These are phyloP conservation scores for Olyra latifolia DNA, from an alignment of 176 grass and related monocot species.

Conservation along the genomic window DNA sequence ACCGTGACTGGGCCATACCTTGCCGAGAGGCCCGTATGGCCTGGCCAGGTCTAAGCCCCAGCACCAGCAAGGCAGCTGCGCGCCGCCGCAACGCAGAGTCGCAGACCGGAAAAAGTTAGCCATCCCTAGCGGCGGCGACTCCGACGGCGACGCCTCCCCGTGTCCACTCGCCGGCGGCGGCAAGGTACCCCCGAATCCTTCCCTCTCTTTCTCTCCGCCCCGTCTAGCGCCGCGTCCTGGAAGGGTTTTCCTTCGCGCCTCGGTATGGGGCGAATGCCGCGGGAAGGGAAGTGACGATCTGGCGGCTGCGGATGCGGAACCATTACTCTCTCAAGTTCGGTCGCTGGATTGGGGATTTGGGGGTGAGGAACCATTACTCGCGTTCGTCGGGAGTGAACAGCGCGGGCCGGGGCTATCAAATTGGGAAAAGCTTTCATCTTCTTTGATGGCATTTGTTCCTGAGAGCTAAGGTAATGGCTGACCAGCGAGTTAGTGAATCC, in stretches of 20 bases:
- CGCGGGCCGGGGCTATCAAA: neutral
- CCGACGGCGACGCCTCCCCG: neutral
- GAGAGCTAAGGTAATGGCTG: neutral
- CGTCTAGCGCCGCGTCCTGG: too few relatives aligned
- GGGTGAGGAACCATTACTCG: neutral
- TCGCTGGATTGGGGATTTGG: neutral
- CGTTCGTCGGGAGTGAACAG: neutral
- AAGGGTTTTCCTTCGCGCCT: too few relatives aligned
- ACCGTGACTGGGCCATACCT: too few relatives aligned
- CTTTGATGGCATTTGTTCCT: neutral
- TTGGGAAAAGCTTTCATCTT: neutral
- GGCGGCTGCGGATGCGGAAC: too few relatives aligned
- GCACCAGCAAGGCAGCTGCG: too few relatives aligned
- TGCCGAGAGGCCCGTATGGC: too few relatives aligned
- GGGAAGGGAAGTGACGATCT: too few relatives aligned
- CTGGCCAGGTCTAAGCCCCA: too few relatives aligned
- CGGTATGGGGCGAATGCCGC: too few relatives aligned
- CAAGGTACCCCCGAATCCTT: neutral
- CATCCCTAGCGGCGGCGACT: neutral
- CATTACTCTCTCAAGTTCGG: too few relatives aligned
- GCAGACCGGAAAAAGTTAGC: neutral
- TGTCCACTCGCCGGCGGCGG: neutral
- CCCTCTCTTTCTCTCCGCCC: neutral
- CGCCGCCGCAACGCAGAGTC: neutral
- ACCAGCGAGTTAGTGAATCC: neutral